Base-by-base conservation (phyloP, 2,329 filamentous ascomycete genomes). In the Ampelomyces quisqualis region DNA sequence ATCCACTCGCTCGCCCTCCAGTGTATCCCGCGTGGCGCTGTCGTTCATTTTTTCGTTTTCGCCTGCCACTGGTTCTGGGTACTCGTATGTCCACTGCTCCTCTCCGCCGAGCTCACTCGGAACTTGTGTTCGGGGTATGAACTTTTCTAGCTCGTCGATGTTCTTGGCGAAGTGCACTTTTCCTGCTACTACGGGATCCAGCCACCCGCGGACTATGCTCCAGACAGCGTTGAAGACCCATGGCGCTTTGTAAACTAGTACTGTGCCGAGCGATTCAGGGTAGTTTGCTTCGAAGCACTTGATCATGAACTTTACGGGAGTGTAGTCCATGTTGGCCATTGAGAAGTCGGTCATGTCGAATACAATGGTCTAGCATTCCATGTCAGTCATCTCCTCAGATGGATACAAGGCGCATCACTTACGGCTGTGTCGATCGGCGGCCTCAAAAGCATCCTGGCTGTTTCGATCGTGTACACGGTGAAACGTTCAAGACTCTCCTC, bases 201-300 rank as follows among this genome's bases (percentile, higher is more conserved):
- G 80, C 93, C 93, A 98, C 55, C 90, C 90, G 51, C 82, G 84
- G 64, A 98, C 95, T 51, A 98, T 88, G 65, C 82, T 90, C 93
- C 91, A 97, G 51, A 97, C 88, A n/a, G 88, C 85, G 75, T 95
- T 90, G 73, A 98, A 98, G 31, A 98, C 75, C 93, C 93, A 98
- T 3, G 93, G 93, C 0, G 93, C 84, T 68, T 95, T 95, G 75
- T 98, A 93, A 24, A 98, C 88, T 31, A 97, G 79, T 2, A 97
- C 88, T 2, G 86, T 79, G 19, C 91, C 93, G 1, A 98, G 77
- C 33, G 83, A 91, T 69, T 98, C 93, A 1, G 93, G 93, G 58
- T 97, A 98, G 67, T 98, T 97, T 45, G 93, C 93, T 73, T 98
- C 93, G 64, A 98, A 98, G 69, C 90, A 95, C 70, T 95, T 95